phyloP scores from a whole-genome alignment of 1,284 basidiomycete species.

The Puccinia coronata region DNA sequence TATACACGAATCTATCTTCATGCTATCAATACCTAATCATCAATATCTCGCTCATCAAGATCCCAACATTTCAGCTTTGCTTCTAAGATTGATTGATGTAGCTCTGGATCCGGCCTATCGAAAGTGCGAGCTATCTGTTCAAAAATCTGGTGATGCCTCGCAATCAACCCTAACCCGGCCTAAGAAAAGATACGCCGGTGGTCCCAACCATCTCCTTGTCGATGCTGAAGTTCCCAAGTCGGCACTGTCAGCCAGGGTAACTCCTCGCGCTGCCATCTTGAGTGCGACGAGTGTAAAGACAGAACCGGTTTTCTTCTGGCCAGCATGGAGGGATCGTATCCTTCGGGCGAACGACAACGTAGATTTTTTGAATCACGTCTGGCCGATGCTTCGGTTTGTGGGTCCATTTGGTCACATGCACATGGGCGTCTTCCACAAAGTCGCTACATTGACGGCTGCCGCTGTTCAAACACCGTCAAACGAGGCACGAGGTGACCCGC shows the following conservation, averaged over 20 bases:
- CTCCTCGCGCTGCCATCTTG: slow-evolving; percentile 65
- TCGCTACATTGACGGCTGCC: slow-evolving; percentile 52
- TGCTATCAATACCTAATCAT: slow-evolving; percentile 84
- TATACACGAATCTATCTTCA: slow-evolving; percentile 71
- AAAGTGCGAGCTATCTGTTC: slow-evolving; percentile 9
- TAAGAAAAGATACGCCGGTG: slow-evolving; percentile 37
- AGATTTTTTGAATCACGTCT: slow-evolving; percentile 63
- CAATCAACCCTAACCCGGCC: slow-evolving; percentile 6
- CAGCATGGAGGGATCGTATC: slow-evolving; percentile 73
- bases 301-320: slow-evolving; percentile 85
- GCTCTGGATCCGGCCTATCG: slow-evolving; percentile 59
- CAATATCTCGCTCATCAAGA: slow-evolving; percentile 62
- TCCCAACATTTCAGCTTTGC: slow-evolving; percentile 78
- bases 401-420: slow-evolving; percentile 75
- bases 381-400: slow-evolving; percentile 64
- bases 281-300: slow-evolving; percentile 71
- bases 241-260: slow-evolving; percentile 63
- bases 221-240: slow-evolving; percentile 66
- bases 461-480: slow-evolving; percentile 55
- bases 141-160: neutral
- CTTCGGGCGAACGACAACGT: slow-evolving; percentile 69
- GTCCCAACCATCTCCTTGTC: slow-evolving; percentile 55
- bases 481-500: slow-evolving; percentile 55
- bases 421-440: slow-evolving; percentile 67
- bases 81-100: slow-evolving; percentile 72